A percentile compares a stretch with the other conserved stretches of the same genome.
Evolutionary conservation across 306 rosid genomes (phyloP).

Genomic region (Vigna reflexopilosa): DNA sequence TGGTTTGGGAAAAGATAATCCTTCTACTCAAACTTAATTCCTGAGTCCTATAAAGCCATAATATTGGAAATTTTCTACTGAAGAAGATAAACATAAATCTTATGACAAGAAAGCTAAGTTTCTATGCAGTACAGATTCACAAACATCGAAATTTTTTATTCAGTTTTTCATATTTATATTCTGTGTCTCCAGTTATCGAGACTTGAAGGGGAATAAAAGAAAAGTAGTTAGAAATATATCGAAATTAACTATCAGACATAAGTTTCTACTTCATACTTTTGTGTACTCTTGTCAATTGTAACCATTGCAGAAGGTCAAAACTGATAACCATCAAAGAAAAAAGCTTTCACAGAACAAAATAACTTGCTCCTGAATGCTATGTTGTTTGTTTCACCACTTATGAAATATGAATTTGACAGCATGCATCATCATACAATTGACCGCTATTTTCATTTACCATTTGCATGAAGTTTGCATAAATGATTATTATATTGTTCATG

Average conservation of each 20-base stretch:
- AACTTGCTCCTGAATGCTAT: not conserved
- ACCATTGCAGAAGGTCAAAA: not conserved
- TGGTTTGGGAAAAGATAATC: constrained; percentile 1
- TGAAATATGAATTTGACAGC: not conserved
- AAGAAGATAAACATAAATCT: not conserved
- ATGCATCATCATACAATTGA: not conserved
- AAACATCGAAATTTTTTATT: not conserved
- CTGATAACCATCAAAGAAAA: not conserved
- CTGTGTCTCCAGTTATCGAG: not conserved
- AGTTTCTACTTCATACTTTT: not conserved
- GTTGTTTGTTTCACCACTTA: constrained; percentile 20
- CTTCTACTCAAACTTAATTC: not conserved
- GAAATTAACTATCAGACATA: not conserved
- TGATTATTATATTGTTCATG: not conserved
- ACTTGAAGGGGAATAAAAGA: not conserved
- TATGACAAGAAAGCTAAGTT: not conserved
- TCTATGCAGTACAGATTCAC: not conserved
- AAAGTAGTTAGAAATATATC: not conserved
- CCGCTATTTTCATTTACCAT: constrained; percentile 14
- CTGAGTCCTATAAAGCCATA: not conserved
- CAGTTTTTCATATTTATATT: not conserved
- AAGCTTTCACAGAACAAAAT: not conserved
- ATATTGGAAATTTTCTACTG: constrained; percentile 8
- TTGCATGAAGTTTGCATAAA: constrained; percentile 1
- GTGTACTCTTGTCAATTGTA: not conserved